Conservation (phyloP, 768 basidiomycete species). For the Russula lepida region DNA sequence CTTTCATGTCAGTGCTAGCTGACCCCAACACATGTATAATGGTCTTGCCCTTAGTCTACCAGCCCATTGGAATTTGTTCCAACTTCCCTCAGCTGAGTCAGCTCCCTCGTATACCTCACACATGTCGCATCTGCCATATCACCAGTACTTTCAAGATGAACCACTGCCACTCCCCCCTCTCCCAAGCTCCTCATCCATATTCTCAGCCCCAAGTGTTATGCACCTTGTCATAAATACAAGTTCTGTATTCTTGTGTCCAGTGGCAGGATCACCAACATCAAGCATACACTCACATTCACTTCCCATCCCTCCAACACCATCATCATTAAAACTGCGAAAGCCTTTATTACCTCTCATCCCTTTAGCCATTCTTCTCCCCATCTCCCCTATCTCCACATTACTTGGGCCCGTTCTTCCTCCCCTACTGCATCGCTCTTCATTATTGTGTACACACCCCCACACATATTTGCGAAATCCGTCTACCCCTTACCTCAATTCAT, state of each 20-base stretch:
- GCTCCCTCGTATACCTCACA: not conserved
- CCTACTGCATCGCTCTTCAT: not conserved
- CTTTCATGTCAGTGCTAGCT: constrained; percentile 41
- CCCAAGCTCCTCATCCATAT: not conserved
- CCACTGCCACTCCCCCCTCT: not conserved
- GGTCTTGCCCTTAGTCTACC: constrained; percentile 55
- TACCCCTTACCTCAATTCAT: not conserved
- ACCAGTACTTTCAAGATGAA: not conserved
- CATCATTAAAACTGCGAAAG: not conserved
- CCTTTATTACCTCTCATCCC: not conserved
- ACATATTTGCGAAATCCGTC: not conserved
- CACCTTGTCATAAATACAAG: not conserved
- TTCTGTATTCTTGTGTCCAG: not conserved
- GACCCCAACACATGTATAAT: constrained; percentile 46
- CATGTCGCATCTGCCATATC: not conserved
- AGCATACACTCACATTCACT: constrained; percentile 9
- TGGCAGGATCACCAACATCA: not conserved
- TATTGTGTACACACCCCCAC: not conserved
- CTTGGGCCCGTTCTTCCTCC: not conserved
- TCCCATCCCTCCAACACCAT: not conserved
- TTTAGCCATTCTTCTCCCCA: not conserved
- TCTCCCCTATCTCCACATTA: not conserved
- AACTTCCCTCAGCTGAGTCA: not conserved
- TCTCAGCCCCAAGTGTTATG: not conserved
- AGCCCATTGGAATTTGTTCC: not conserved